Evolutionary conservation across 2,329 filamentous ascomycete species (phyloP), one percentile per base, ranked within the genome.

Genomic region (Chaetoscypha palmicola): DNA sequence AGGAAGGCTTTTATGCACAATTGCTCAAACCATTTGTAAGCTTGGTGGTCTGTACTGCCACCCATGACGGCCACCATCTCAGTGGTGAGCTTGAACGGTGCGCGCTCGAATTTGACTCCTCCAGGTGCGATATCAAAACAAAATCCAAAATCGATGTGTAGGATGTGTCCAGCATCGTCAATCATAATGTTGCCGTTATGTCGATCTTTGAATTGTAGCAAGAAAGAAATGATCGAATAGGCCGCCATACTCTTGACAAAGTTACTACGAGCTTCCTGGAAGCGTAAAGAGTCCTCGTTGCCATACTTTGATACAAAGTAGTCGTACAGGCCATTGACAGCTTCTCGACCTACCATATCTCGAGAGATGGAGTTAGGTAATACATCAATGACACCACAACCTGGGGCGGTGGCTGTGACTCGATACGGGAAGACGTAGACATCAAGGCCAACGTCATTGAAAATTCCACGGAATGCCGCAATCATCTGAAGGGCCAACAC

Each of bases 121-220:
- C 92, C 92, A 0, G 92, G 92, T 1, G 90, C 92, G 56, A 98
- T 97, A 61, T 98, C 94, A 67, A 99, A 98, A 69, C 91, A 97
- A 76, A 98, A 99, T 8, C 92, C 92, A 61, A 98, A 98, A 64
- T 98, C 92, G 56, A 98, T 97, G 69, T 98, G 92, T 42, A 98
- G 77, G 59, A 98, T 95, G 66, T 98, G 92, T 3, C 94, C 92
- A 0, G 85, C 86, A 59, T 96, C 91, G 64, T 98, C 91, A 51
- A 98, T 82, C 94, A 98, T 98, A 71, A 98, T 98, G 71, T 98
- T 98, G 50, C 92, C 92, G 64, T 98, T 98, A 69, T 98, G 92
- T 2, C 92, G 83, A 63, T 99, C 92, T 66, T 99, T 99, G 81
- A 99, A 97, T 61, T 98, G 94, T 28, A 98, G 71, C 11, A 98